These are phyloP conservation scores for Scenedesmus sp. DNA, from an alignment of 163 green algal genomes.

Conservation along the genomic window DNA sequence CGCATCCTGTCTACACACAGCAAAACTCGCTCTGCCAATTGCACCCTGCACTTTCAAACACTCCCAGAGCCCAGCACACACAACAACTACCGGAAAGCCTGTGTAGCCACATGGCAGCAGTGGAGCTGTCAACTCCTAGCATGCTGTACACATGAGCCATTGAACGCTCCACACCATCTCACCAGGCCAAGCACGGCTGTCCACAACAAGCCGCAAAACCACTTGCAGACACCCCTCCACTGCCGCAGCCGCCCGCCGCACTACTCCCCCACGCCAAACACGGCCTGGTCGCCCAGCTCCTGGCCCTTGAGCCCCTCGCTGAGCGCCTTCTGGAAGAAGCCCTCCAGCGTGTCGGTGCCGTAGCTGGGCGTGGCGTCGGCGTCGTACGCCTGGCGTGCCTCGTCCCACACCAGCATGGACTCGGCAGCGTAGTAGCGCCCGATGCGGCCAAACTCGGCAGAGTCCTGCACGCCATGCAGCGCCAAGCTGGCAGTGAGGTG, in stretches of 20 bases:
- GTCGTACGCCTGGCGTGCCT: constrained; percentile 76
- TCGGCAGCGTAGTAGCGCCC: constrained; percentile 98
- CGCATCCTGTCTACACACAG: too few relatives aligned
- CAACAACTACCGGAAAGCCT: not conserved
- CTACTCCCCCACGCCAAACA: constrained; percentile 73
- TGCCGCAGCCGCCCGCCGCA: not conserved
- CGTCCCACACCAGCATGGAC: constrained; percentile 97
- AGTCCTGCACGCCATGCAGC: constrained; percentile 75
- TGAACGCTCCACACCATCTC: not conserved
- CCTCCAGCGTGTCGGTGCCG: constrained; percentile 95
- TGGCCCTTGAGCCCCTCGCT: constrained; percentile 72
- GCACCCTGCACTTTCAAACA: not conserved
- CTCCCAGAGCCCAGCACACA: not conserved
- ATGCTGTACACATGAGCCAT: not conserved
- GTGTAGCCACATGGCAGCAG: not conserved
- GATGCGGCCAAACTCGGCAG: constrained; percentile 98
- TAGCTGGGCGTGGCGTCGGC: constrained; percentile 94
- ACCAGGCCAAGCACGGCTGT: not conserved
- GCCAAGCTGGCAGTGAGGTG: not conserved
- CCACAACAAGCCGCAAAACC: not conserved
- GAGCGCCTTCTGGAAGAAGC: constrained; percentile 91
- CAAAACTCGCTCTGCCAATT: too few relatives aligned
- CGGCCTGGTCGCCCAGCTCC: constrained; percentile 87
- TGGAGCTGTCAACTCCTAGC: not conserved
- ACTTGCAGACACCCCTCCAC: not conserved